Conservation (phyloP, 139 green algal genomes). For the Deuterostichococcus epilithicus region DNA sequence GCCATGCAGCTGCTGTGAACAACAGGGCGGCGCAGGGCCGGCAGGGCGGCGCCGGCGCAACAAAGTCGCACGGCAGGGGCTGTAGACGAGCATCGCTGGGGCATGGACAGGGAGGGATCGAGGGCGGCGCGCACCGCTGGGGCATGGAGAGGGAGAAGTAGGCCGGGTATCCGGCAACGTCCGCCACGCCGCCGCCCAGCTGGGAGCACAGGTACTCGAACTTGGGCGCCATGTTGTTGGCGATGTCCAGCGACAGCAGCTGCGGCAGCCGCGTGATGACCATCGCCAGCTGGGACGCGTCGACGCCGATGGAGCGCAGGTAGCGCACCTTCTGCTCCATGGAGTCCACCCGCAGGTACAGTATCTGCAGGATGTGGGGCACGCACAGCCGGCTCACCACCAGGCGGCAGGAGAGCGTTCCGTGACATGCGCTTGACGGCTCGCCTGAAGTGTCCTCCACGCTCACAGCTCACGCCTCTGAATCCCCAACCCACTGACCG, state of each 20-base stretch:
- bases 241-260: conserved; percentile 57
- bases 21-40: background rate
- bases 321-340: conserved; percentile 62
- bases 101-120: background rate
- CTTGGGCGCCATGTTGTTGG: conserved; percentile 57
- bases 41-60: conserved; percentile 14
- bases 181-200: conserved; percentile 43
- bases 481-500: background rate
- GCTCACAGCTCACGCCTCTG: background rate
- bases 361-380: conserved; percentile 39
- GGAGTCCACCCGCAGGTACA: conserved; percentile 56
- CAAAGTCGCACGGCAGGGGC: conserved; percentile 20
- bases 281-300: conserved; percentile 29
- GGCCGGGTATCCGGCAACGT: conserved; percentile 54
- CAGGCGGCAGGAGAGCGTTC: too few relatives aligned
- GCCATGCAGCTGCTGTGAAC: conserved; percentile 3
- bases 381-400: background rate
- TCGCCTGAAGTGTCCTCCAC: too few relatives aligned
- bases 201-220: conserved; percentile 62
- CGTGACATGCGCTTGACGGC: too few relatives aligned
- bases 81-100: background rate
- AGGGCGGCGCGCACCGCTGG: conserved; percentile 37
- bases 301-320: conserved; percentile 54
- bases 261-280: conserved; percentile 48
- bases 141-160: conserved; percentile 68